Conservation (phyloP, 164 flowering plant genomes). For the Paratinospora sagittata region DNA sequence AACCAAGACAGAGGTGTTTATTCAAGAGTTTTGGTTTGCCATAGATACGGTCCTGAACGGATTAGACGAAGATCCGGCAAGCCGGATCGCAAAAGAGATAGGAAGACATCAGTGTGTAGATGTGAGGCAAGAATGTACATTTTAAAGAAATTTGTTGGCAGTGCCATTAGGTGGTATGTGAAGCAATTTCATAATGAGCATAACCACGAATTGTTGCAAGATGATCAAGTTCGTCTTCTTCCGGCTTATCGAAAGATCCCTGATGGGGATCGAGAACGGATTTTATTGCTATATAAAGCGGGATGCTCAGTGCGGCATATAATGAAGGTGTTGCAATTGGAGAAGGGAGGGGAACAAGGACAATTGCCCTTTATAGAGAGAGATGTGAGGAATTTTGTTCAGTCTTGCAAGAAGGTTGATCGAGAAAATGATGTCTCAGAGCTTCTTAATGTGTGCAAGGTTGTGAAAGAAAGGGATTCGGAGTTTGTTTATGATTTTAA, state of each 20-base stretch:
- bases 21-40: constrained; percentile 62
- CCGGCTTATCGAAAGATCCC: constrained; percentile 71
- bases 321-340: constrained; percentile 55
- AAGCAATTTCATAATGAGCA: constrained; percentile 65
- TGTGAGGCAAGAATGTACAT: constrained; percentile 70
- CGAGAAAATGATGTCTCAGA: constrained; percentile 54
- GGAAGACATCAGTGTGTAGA: constrained; percentile 62
- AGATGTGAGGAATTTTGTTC: constrained; percentile 63
- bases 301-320: constrained; percentile 65
- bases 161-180: constrained; percentile 55
- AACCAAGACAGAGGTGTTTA: constrained; percentile 55
- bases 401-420: constrained; percentile 46
- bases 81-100: constrained; percentile 52
- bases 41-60: constrained; percentile 59
- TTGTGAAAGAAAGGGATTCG: constrained; percentile 34
- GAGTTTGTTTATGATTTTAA: constrained; percentile 49
- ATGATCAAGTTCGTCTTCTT: constrained; percentile 63
- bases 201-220: constrained; percentile 67
- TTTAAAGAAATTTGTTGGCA: constrained; percentile 51
- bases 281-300: constrained; percentile 58
- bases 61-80: constrained; percentile 42
- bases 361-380: constrained; percentile 59
- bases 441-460: constrained; percentile 58
- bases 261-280: constrained; percentile 62
- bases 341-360: constrained; percentile 57